Evolutionary conservation across 129 eudicot species (phyloP).

Genomic region (carrot (Daucus carota)): DH1_v3.0 NC_030383.2:54782501-54783000

Average conservation of each 20-base stretch:
- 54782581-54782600: background rate
- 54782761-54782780: slow-evolving; percentile 77
- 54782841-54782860: slow-evolving; percentile 44
- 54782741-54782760: slow-evolving; percentile 67
- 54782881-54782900: slow-evolving; percentile 77
- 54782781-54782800: slow-evolving; percentile 84
- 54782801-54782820: slow-evolving; percentile 43
- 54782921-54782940: slow-evolving; percentile 53
- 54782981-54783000: slow-evolving; percentile 71
- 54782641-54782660: background rate
- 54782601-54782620: background rate
- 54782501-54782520: background rate
- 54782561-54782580: background rate
- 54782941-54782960: slow-evolving; percentile 83
- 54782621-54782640: background rate
- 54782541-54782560: background rate
- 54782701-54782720: slow-evolving; percentile 89
- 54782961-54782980: slow-evolving; percentile 74
- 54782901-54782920: slow-evolving; percentile 78
- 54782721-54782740: slow-evolving; percentile 78
- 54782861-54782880: slow-evolving; percentile 65
- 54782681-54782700: slow-evolving; percentile 64
- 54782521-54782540: background rate
- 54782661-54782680: slow-evolving; percentile 50
- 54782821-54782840: slow-evolving; percentile 37